Percentiles rank a stretch among this genome's conserved stretches.
These are phyloP conservation scores for Alternaria gaisen DNA, from an alignment of 2,329 filamentous ascomycete genomes.

Conservation along the genomic window DNA sequence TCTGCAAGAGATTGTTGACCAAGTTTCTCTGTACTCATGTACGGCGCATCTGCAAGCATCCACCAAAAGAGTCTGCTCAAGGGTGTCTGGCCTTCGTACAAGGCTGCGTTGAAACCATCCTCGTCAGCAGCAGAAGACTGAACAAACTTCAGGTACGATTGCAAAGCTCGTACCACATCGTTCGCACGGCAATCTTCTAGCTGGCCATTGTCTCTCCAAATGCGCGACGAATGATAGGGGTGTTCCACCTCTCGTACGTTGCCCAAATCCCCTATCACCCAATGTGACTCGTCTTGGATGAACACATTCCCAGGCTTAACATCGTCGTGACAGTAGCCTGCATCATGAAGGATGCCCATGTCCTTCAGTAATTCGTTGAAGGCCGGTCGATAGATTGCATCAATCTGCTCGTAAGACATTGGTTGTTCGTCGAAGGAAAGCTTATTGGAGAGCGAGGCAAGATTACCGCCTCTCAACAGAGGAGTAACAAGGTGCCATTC, in stretches of 20 bases:
- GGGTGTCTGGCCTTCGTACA: constrained; percentile 28
- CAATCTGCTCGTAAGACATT: constrained; percentile 25
- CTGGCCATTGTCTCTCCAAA: constrained; percentile 38
- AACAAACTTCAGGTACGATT: constrained; percentile 40
- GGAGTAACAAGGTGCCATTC: constrained; percentile 37
- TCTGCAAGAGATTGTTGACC: constrained; percentile 18
- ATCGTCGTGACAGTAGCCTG: constrained; percentile 51
- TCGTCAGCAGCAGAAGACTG: constrained; percentile 18
- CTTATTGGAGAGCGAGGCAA: constrained; percentile 21
- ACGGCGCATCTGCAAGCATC: constrained; percentile 10
- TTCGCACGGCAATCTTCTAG: constrained; percentile 39
- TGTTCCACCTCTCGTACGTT: constrained; percentile 44
- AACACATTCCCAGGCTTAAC: constrained; percentile 50
- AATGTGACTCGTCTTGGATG: constrained; percentile 29
- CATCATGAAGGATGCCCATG: constrained; percentile 37
- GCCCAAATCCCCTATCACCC: constrained; percentile 49
- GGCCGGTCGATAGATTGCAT: constrained; percentile 38
- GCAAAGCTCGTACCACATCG: constrained; percentile 42
- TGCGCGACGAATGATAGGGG: constrained; percentile 35
- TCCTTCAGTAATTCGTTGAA: constrained; percentile 38
- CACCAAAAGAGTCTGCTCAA: constrained; percentile 43
- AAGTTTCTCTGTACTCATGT: constrained; percentile 22
- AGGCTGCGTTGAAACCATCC: constrained; percentile 31
- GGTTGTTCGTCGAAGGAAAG: not conserved
- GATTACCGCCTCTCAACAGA: constrained; percentile 23